Evolutionary conservation across 352 stramenopile genomes (phyloP).

Genomic region (Aphanomyces stellatus): DNA sequence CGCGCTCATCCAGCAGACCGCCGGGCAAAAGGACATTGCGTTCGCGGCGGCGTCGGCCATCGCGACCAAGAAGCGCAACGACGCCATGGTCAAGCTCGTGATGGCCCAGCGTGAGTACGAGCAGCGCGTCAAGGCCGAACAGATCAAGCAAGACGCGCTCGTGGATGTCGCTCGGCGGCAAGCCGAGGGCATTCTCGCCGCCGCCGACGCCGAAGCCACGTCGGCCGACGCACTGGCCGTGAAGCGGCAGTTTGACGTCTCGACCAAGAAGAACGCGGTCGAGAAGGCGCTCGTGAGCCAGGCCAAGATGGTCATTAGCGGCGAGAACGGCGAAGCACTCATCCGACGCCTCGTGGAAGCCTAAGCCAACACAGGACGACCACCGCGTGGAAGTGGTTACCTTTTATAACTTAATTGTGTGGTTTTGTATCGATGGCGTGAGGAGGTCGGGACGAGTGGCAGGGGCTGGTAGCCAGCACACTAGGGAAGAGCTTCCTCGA

Average conservation of each 20-base stretch:
- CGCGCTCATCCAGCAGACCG: constrained; percentile 64
- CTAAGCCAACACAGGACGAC: not conserved
- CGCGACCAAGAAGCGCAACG: constrained; percentile 44
- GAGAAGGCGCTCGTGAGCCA: constrained; percentile 44
- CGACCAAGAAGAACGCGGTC: constrained; percentile 58
- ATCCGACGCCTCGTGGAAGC: constrained; percentile 28
- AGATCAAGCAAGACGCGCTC: constrained; percentile 49
- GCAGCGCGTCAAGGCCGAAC: constrained; percentile 55
- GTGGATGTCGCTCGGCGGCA: constrained; percentile 58
- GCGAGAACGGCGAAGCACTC: constrained; percentile 74
- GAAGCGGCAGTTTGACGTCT: constrained; percentile 72
- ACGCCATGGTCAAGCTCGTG: constrained; percentile 46
- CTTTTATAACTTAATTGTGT: too few relatives aligned
- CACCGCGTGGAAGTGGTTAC: too few relatives aligned
- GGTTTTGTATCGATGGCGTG: too few relatives aligned
- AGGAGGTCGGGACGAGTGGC: too few relatives aligned
- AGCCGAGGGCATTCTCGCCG: constrained; percentile 39
- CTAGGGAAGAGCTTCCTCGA: too few relatives aligned
- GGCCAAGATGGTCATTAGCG: constrained; percentile 70
- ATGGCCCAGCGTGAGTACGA: constrained; percentile 52
- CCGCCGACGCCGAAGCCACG: constrained; percentile 51
- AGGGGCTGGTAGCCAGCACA: too few relatives aligned
- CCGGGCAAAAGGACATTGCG: constrained; percentile 58
- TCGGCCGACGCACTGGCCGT: constrained; percentile 49
- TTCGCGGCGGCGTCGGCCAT: constrained; percentile 41